Base-by-base conservation (phyloP, 73 alveolate species). In the Paramecium primaurelia region DNA sequence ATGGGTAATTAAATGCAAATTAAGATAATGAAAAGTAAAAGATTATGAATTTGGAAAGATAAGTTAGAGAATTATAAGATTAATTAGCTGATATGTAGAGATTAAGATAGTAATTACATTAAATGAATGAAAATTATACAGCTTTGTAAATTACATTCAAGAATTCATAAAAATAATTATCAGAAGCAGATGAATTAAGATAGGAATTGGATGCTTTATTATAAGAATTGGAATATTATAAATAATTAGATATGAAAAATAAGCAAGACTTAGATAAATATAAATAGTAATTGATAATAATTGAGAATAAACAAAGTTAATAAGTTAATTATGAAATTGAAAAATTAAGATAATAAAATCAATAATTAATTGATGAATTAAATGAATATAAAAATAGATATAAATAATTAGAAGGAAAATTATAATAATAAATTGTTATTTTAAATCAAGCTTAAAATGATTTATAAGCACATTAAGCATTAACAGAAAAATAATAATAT, bases 111-210 rank as follows among this genome's bases (percentile, higher is more conserved):
- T 6, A 73, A 73, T n/a, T 73, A 6, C 28, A 73, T 0, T 73
- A 73, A 11, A 73, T 73, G 87, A 73, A 73, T 73, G 87, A 73
- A 37, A 73, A 73, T 40, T 73, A 73, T 38, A 11, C 58, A 14
- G 87, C 87, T 2, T 36, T 73, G 32, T 36, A 73, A 18, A 73
- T 73, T 73, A 40, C 87, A 3, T 73, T 37, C 22, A 73, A 36
- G 47, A 73, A 73, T 40, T 73, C 59, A 37, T 73, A 73, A 40
- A 73, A 40, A 28, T 73, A 73, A 20, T 34, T 73, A n/a, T 14
- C 58, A 14, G 87, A 73, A 14, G 87, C 87, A 14, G 87, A 73
- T 73, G 59, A 73, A 14, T 34, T 73, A 11, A 37, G 59, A 73
- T n/a, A 32, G 18, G 60, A 73, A 36, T 73, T 30, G 4, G 58